Evolutionary conservation across 805 yeast genomes (phyloP), one percentile per base, ranked within the genome.

Genomic region (Lachancea sp.): DNA sequence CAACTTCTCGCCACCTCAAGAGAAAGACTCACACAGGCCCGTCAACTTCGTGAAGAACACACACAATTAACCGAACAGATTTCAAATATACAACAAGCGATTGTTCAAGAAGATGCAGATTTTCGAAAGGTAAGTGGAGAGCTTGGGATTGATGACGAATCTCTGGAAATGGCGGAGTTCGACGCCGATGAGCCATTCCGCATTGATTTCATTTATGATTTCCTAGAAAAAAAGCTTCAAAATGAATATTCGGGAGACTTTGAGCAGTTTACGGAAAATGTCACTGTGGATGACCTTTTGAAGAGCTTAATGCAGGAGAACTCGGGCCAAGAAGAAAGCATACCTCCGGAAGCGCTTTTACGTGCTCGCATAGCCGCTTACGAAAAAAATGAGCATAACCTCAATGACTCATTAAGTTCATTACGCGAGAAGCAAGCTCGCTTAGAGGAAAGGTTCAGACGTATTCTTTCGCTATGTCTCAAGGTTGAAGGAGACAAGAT

Each of bases 101-200:
- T 83, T 19, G 65, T 68, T 11, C 83, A 78, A 41, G 90, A 85
- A 51, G 81, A 82, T 48, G 65, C 66, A 17, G 69, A 72, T 46
- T 84, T 83, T 62, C 59, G 69, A 30, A 67, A 70, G 38, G 66
- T 60, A 42, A 65, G 67, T 43, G 66, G 65, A 49, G 71, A 67
- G 45, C 50, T 69, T 17, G 71, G 66, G 30, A 47, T 60, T 26
- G 49, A 57, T 10, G 64, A 60, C 19, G 64, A 60, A 16, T 50
- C 60, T 2, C 59, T 64, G 68, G 56, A 57, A 61, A 52, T 72
- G 64, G 82, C 80, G 20, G 79, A 74, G 46, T 82, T 79, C 55
- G 91, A 85, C 63, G 91, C 95, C 0, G 97, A 90, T 65, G 91
- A 86, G 58, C 96, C 96, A n/a, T 91, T 87, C 64, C 74, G 84